Percentiles rank a stretch among this genome's conserved stretches.
Evolutionary conservation across 441 rosid genomes (phyloP).

Genomic region (Bruguiera hainesii): DNA sequence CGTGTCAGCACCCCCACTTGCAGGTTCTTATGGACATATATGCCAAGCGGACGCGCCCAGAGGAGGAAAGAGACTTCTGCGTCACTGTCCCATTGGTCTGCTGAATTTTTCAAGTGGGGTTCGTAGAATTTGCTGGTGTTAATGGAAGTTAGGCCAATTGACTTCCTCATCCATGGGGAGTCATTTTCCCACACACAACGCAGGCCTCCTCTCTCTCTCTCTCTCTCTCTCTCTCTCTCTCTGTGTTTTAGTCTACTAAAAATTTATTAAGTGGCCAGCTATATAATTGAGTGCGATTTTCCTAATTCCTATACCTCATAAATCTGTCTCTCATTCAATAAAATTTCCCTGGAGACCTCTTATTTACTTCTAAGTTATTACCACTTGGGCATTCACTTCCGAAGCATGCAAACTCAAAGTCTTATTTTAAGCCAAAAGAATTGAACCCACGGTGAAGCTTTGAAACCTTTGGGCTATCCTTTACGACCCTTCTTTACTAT

Average conservation of each 20-base stretch:
- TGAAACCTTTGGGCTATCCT: too few species aligned
- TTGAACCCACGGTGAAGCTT: too few species aligned
- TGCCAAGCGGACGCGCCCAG: neutral
- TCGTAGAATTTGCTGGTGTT: neutral
- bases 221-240: neutral
- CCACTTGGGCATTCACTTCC: too few species aligned
- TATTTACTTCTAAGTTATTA: too few species aligned
- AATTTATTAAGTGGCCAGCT: too few species aligned
- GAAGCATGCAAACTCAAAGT: too few species aligned
- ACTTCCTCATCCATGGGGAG: slow-evolving; percentile 3
- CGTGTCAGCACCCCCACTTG: neutral
- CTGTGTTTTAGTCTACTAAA: neutral
- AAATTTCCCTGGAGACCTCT: too few species aligned
- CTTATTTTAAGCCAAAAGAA: too few species aligned
- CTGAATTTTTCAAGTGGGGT: neutral
- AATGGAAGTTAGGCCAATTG: neutral
- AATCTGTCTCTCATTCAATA: too few species aligned
- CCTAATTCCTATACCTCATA: too few species aligned
- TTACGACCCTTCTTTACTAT: too few species aligned
- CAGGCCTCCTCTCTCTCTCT: neutral
- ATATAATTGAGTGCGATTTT: too few species aligned
- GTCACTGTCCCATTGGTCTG: neutral
- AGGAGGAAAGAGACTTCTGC: neutral
- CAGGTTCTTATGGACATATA: neutral
- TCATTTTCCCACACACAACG: neutral